Base-by-base conservation (phyloP, 2,329 filamentous ascomycete genomes). In the Aspergillus neoniger region DNA sequence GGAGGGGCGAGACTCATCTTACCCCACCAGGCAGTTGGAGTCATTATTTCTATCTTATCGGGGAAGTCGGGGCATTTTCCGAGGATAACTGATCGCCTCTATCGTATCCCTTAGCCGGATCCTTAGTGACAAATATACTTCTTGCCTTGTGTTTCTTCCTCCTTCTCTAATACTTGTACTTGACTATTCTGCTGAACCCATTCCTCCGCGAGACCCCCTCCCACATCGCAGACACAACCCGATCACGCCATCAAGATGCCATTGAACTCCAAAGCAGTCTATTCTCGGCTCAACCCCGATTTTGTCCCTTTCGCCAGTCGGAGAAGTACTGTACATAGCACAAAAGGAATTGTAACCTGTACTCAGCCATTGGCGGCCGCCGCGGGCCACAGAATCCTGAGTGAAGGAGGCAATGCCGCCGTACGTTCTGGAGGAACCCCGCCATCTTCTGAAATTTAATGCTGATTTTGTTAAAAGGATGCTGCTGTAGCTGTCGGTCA, bases 261-360 rank as follows among this genome's bases (percentile, higher is more conserved):
- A 60, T 79, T 83, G 63, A 79, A 79, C 63, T 73, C 79, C 14
- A 76, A 75, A 60, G 77, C 83, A 57, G 75, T 86, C 55, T 84
- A 83, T 65, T 79, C 83, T 30, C 76, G 79, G 56, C 70, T 71
- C 21, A 77, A 83, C 48, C 77, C 81, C 8, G 76, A 81, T 39
- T 75, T 74, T 55, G 67, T 67, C 51, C 71, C 72, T 3, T 77
- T 77, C 54, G 50, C 91, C 9, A 96, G 92, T 68, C 86, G 94
- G 41, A 84, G 95, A 64, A 97, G 94, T 69, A 92, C 96, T 12
- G 91, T 98, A 12, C 93, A 98, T 75, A 96, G 92, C 75, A 93
- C 91, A 5, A 89, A 93, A 70, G 94, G 92, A 49, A 96, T 98
- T 60, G 91, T 98, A 51, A 86, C 93, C 10, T 96, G 90, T 73